These are phyloP conservation scores for Mortierella alpina DNA, from an alignment of 192 early-diverging fungal species.

Conservation along the genomic window DNA sequence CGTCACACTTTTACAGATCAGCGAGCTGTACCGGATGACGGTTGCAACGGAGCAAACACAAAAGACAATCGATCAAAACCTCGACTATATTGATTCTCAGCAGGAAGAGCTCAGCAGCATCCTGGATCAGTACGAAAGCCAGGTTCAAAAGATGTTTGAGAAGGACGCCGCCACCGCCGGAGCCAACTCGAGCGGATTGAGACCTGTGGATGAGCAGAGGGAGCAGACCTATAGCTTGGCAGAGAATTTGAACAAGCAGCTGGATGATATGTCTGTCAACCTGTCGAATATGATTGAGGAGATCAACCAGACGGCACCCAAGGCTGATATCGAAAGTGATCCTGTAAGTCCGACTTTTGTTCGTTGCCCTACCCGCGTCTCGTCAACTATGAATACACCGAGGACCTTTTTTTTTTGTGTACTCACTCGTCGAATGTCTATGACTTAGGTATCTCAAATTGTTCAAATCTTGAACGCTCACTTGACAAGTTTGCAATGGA, in stretches of 20 bases:
- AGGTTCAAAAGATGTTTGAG: slow-evolving; percentile 64
- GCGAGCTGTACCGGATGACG: slow-evolving; percentile 78
- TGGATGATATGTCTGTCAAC: slow-evolving; percentile 87
- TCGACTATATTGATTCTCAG: slow-evolving; percentile 90
- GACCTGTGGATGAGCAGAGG: slow-evolving; percentile 85
- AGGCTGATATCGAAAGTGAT: slow-evolving; percentile 48
- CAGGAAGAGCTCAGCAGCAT: slow-evolving; percentile 83
- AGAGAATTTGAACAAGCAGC: slow-evolving; percentile 85
- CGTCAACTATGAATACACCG: background rate
- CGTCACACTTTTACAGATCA: slow-evolving; percentile 62
- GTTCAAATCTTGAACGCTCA: slow-evolving; percentile 92
- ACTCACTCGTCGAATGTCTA: background rate
- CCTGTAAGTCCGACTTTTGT: slow-evolving; percentile 27
- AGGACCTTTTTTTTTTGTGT: slow-evolving; percentile 3
- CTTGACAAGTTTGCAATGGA: slow-evolving; percentile 93
- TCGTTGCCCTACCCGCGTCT: background rate
- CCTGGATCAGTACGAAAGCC: slow-evolving; percentile 83
- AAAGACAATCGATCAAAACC: slow-evolving; percentile 82
- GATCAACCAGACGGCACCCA: slow-evolving; percentile 73
- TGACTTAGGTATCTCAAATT: slow-evolving; percentile 72
- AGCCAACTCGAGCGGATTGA: slow-evolving; percentile 54
- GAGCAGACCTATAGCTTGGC: slow-evolving; percentile 88
- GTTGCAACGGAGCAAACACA: slow-evolving; percentile 80
- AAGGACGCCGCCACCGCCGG: slow-evolving; percentile 56
- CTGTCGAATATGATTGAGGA: slow-evolving; percentile 87